Evolutionary conservation across 352 stramenopile genomes (phyloP), one percentile per base, ranked within the genome.

Genomic region (Pythium volutum): DNA sequence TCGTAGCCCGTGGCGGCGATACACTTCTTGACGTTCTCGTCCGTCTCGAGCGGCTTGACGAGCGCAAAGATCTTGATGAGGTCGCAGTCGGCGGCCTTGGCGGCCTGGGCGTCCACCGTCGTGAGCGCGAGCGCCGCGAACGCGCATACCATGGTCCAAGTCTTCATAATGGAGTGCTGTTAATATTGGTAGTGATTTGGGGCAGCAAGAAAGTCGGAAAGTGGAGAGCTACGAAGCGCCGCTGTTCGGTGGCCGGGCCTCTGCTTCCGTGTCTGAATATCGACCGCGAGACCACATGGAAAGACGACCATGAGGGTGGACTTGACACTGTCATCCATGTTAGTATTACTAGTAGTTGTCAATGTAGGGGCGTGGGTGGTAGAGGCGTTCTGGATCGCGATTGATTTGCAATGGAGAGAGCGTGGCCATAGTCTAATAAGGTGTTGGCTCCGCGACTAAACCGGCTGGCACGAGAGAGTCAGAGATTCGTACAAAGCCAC

Each of bases 51-150:
- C 31, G 73, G 70, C 43, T 77, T 71, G 25, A 77, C 53, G 29
- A 70, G 38, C 3, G 43, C 47, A 36, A 77, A 79, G 36, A 79
- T 67, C 48, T 69, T 71, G 56, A 76, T 73, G 39, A 77, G 60
- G 18, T 77, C 67, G 53, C 70, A 80, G 12, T 56, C 43, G 14
- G 45, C 55, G 10, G 63, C 33, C 0, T 41, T 20, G 5, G 26
- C 45, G 25, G 6, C 55, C 10, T 20, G 9, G 7, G 59, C 46
- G 42, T 33, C 41, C 9, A 63, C 26, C 3, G 56, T 25, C n/a
- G 63, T 42, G 7, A 75, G 20, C n/a, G 49, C 48, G 18, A 61
- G 23, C 41, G 49, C 49, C 10, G 48, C 62, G 29, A 60, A n/a
- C 26, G 55, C 33, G 36, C 55, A 64, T 34, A 64, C 39, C 34